Evolutionary conservation across 805 yeast species (phyloP), one percentile per base, ranked within the genome.

Genomic region (Komagataella ulmi): DNA sequence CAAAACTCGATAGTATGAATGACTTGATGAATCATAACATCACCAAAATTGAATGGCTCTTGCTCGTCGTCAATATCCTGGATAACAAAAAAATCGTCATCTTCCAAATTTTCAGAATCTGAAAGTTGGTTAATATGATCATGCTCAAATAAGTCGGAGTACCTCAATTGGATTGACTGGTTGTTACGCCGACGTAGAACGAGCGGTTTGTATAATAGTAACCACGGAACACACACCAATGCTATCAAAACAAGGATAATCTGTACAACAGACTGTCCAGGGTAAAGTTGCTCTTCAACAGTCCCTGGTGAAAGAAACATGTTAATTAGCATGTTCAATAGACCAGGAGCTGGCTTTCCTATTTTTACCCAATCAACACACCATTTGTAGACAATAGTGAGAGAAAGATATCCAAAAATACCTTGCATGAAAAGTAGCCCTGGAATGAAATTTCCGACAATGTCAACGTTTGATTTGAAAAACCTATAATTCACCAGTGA

Each of bases 1-100:
- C 90, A 84, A 64, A 84, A 84, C 62, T 84, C 90, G 64, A 84
- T 84, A 3, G 90, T 84, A 62, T 84, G 88, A 57, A 84, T 84
- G 36, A 84, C 89, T 64, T 84, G 90, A 61, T 84, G 88, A 55
- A 84, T 83, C 71, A 84, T 79, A 18, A 84, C 71, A 60, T 84
- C 90, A 50, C 88, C 85, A 62, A 83, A 78, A 23, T 65, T 64
- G 51, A 71, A 68, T 49, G 64, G 72, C 21, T 69, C 75, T 51
- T 70, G 73, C 46, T 67, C 73, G 48, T 68, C 72, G 18, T 76
- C 85, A 44, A 72, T 80, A 48, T 75, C 79, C 48, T 72, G 80
- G 24, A 68, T 50, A 10, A 64, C 57, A n/a, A 66, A 58, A 23
- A 66, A 56, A 47, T 69, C 71, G 1, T 66, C 72, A 30, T 57